Percentiles rank a stretch among this genome's conserved stretches.
These are phyloP conservation scores for Phaeosphaeria sp. DNA, from an alignment of 2,329 filamentous ascomycete species.

Conservation along the genomic window DNA sequence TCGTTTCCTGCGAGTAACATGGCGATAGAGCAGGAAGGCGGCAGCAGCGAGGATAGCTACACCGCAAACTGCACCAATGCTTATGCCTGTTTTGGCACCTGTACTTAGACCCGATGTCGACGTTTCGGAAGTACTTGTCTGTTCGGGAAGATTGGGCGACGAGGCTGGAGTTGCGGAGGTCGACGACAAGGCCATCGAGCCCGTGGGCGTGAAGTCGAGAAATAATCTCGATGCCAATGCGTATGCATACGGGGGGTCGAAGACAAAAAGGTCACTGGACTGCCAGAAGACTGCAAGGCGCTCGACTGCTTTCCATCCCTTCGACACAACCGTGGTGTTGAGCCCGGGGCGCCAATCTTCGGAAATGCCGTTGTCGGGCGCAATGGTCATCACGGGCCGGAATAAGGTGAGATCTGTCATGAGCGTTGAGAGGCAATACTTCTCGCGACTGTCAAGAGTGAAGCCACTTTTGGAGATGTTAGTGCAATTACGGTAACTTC, in stretches of 20 bases:
- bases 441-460: too few species aligned
- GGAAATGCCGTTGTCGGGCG: too few species aligned
- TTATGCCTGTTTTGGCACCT: not conserved
- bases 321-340: not conserved
- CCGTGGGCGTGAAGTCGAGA: not conserved
- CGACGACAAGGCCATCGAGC: not conserved
- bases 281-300: not conserved
- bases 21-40: not conserved
- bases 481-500: not conserved
- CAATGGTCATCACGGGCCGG: too few species aligned
- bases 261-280: not conserved
- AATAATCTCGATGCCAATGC: not conserved
- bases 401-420: too few species aligned
- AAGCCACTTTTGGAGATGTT: not conserved
- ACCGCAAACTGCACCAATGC: not conserved
- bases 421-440: too few species aligned
- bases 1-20: not conserved
- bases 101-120: not conserved
- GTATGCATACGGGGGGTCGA: not conserved
- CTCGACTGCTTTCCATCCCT: not conserved
- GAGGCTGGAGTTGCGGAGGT: not conserved
- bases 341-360: not conserved
- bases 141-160: not conserved
- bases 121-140: not conserved
- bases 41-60: not conserved